These are phyloP conservation scores for Candida glucosophila DNA, from an alignment of 1,139 yeast species.

Conservation along the genomic window DNA sequence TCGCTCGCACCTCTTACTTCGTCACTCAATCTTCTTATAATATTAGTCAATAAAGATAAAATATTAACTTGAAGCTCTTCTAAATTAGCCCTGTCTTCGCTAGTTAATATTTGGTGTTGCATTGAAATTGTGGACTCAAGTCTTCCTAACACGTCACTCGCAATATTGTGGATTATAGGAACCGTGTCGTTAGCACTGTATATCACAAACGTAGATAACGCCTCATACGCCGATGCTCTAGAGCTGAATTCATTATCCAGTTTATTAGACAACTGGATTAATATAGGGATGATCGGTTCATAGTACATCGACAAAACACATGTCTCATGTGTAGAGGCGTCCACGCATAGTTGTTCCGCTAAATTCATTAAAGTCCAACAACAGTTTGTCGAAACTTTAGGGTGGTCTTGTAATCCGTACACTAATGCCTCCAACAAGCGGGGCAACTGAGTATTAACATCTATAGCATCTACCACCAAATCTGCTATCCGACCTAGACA, in stretches of 20 bases:
- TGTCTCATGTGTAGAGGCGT: slow-evolving; percentile 44
- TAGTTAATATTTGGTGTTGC: slow-evolving; percentile 43
- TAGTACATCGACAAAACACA: slow-evolving; percentile 72
- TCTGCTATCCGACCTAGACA: slow-evolving; percentile 96
- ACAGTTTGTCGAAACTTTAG: slow-evolving; percentile 89
- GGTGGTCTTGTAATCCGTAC: slow-evolving; percentile 77
- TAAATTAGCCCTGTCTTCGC: slow-evolving; percentile 68
- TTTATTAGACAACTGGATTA: slow-evolving; percentile 61
- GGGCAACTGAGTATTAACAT: slow-evolving; percentile 55
- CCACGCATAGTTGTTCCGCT: slow-evolving; percentile 69
- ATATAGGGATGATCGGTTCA: slow-evolving; percentile 56
- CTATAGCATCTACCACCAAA: slow-evolving; percentile 70
- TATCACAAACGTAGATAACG: slow-evolving; percentile 73
- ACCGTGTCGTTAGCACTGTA: slow-evolving; percentile 67
- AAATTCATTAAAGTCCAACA: slow-evolving; percentile 95
- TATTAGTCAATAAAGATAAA: slow-evolving; percentile 76
- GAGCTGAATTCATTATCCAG: slow-evolving; percentile 77
- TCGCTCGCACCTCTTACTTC: slow-evolving; percentile 69
- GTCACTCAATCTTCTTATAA: slow-evolving; percentile 73
- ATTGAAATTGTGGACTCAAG: slow-evolving; percentile 57
- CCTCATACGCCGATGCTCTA: slow-evolving; percentile 95
- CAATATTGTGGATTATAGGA: slow-evolving; percentile 61
- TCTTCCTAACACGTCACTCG: slow-evolving; percentile 64
- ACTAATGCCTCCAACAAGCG: slow-evolving; percentile 64
- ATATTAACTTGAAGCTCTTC: slow-evolving; percentile 88